Evolutionary conservation across 352 stramenopile species (phyloP).

Genomic region (Sclerospora graminicola): DNA sequence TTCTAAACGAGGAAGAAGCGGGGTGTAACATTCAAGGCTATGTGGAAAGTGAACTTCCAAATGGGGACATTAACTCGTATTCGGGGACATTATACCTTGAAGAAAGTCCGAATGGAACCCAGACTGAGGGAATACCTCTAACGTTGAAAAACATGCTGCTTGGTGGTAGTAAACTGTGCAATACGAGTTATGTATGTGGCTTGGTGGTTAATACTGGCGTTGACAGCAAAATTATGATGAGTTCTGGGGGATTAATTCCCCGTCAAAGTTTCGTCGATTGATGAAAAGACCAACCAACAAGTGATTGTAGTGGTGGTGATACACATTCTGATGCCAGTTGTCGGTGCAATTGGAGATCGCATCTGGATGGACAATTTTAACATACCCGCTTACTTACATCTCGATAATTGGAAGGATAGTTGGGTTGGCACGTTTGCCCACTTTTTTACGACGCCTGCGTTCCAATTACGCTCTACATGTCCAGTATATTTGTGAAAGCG

Average conservation of each 20-base stretch:
- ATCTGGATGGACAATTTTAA: constrained; percentile 34
- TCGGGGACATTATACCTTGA: constrained; percentile 58
- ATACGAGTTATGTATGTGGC: no score
- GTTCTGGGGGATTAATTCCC: constrained; percentile 69
- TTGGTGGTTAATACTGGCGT: no score
- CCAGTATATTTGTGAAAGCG: constrained; percentile 84
- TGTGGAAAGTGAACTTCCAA: constrained; percentile 70
- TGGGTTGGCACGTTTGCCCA: no score
- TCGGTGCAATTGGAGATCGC: no score
- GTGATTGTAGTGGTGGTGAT: constrained; percentile 72
- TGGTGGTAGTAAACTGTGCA: no score
- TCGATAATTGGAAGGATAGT: constrained; percentile 23
- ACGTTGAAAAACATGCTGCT: no score
- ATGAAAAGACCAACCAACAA: constrained; percentile 82
- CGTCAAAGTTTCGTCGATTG: constrained; percentile 75
- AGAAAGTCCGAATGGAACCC: no score
- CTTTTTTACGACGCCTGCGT: no score
- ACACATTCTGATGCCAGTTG: constrained; percentile 57
- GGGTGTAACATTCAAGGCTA: constrained; percentile 56
- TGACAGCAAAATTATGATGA: no score
- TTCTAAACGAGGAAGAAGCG: constrained; percentile 52
- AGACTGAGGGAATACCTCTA: no score
- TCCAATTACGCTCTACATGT: constrained; percentile 84
- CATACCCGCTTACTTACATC: constrained; percentile 30
- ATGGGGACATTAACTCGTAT: constrained; percentile 76